Conservation (phyloP, 2,329 filamentous ascomycete genomes). For the Ceratocystis cacaofunesta region DNA sequence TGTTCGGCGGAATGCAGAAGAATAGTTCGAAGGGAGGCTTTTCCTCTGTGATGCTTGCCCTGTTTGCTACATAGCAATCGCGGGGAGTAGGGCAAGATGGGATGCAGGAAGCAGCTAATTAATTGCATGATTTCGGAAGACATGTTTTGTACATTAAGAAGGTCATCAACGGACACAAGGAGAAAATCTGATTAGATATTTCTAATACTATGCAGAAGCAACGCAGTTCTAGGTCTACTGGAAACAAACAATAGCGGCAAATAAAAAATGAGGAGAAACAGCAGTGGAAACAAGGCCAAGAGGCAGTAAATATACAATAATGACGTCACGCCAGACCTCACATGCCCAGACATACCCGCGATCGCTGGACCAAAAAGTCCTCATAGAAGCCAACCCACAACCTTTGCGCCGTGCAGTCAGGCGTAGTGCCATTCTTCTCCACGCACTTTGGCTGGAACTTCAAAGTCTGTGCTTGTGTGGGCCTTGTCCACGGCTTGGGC, state of each 20-base stretch:
- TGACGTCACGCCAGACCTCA: neutral
- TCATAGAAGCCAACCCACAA: slow-evolving; percentile 31
- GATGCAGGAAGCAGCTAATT: neutral
- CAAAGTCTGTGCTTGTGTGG: slow-evolving; percentile 10
- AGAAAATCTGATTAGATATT: neutral
- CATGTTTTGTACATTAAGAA: slow-evolving; percentile 10
- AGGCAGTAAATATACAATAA: neutral
- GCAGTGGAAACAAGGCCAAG: neutral
- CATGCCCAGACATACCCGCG: neutral
- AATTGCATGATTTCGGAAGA: slow-evolving; percentile 8
- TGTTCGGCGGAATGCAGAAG: too few relatives aligned
- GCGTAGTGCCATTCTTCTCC: slow-evolving; percentile 35
- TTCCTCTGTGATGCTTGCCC: too few relatives aligned
- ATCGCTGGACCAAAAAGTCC: slow-evolving; percentile 26
- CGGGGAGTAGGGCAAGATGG: too few relatives aligned
- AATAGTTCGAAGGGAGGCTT: too few relatives aligned
- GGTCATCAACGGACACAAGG: neutral
- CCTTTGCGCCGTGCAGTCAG: slow-evolving; percentile 24
- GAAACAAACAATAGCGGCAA: neutral
- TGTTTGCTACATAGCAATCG: too few relatives aligned
- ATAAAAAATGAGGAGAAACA: neutral
- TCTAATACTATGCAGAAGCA: neutral
- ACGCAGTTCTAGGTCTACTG: neutral
- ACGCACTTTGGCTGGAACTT: slow-evolving; percentile 22
- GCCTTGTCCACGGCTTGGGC: slow-evolving; percentile 40